phyloP scores from a whole-genome alignment of 208 protist species.

The Tritrichomonas foetus region DNA sequence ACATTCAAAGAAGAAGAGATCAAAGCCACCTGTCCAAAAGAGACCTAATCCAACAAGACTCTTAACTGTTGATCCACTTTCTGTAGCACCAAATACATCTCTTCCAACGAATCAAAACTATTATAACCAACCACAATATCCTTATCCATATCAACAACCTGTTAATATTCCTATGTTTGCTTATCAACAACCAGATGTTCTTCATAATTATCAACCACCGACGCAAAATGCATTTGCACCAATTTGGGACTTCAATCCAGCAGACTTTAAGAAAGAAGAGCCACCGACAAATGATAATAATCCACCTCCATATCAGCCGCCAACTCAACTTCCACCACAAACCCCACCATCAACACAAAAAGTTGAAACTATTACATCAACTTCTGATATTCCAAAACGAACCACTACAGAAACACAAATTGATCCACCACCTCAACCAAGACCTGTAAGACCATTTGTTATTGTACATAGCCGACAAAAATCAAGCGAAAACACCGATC shows the following conservation, averaged over 20 bases:
- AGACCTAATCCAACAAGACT: background rate
- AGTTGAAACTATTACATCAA: too few relatives aligned
- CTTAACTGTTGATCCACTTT: background rate
- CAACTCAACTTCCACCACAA: background rate
- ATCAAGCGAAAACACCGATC: background rate
- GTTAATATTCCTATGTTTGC: background rate
- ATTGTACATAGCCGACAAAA: too few relatives aligned
- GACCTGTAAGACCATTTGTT: too few relatives aligned
- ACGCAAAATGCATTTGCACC: background rate
- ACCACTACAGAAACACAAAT: too few relatives aligned
- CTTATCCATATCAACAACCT: background rate
- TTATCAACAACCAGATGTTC: background rate
- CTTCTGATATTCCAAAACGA: too few relatives aligned
- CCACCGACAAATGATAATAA: background rate
- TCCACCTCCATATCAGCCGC: background rate
- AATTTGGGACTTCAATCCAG: conserved; percentile 24
- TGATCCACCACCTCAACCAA: too few relatives aligned
- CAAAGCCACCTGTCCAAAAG: background rate
- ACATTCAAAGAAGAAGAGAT: background rate
- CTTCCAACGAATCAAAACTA: background rate
- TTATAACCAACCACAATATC: background rate
- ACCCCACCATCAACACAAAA: background rate
- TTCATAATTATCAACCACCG: background rate
- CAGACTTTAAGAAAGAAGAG: background rate
- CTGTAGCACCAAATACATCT: background rate